These are phyloP conservation scores for Magnolia sinica DNA, from an alignment of 164 flowering plant genomes.

Conservation along the genomic window DNA sequence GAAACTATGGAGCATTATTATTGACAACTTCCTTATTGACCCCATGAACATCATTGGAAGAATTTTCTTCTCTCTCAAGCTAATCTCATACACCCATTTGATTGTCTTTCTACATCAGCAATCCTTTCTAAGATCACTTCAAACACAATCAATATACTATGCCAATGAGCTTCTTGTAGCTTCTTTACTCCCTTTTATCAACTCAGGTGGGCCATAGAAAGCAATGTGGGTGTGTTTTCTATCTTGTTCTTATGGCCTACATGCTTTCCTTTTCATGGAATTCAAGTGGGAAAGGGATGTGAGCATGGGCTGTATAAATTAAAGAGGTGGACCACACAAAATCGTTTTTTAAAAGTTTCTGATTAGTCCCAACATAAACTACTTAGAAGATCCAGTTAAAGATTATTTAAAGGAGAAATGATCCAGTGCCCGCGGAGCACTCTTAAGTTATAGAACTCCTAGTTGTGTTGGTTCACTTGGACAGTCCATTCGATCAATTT, in stretches of 20 bases:
- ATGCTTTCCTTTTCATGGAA: conserved; percentile 9
- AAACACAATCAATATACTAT: neutral
- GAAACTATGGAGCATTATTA: neutral
- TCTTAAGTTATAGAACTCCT: too few species aligned
- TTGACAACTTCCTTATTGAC: neutral
- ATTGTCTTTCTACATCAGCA: neutral
- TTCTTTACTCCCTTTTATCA: neutral
- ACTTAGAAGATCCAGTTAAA: neutral
- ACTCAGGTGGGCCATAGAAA: neutral
- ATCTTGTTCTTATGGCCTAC: neutral
- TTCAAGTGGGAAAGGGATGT: conserved; percentile 29
- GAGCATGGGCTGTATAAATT: conserved; percentile 7
- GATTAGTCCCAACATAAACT: neutral
- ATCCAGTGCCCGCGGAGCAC: too few species aligned
- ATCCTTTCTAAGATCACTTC: neutral
- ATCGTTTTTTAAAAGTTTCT: neutral
- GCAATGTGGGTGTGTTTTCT: neutral
- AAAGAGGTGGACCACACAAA: conserved; percentile 17
- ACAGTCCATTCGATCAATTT: too few species aligned
- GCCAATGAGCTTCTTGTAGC: neutral
- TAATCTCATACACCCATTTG: neutral
- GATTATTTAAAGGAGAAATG: too few species aligned
- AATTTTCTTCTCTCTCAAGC: conserved; percentile 4
- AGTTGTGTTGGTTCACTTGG: too few species aligned
- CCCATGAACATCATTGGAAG: neutral